Evolutionary conservation across 169 alveolate species (phyloP).

Genomic region (Hepatocystis sp.): DNA sequence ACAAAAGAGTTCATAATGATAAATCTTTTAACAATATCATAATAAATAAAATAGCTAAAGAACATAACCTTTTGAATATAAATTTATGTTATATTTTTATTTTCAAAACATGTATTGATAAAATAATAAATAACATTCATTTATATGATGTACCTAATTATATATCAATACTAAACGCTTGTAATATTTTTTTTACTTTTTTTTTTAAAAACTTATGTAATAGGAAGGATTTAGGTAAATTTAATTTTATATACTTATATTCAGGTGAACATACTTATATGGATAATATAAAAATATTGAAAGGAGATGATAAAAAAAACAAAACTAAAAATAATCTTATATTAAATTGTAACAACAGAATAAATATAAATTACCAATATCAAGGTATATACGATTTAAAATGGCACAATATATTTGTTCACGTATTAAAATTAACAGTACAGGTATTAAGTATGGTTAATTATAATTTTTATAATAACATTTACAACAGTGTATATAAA

Average conservation of each 20-base stretch:
- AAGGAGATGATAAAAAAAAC: no score
- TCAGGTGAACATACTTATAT: constrained; percentile 16
- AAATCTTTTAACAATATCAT: background rate
- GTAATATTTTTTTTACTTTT: constrained; percentile 29
- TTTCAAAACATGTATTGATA: constrained; percentile 4
- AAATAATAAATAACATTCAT: constrained; percentile 15
- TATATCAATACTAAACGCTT: constrained; percentile 20
- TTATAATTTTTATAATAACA: no score
- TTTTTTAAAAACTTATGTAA: constrained; percentile 34
- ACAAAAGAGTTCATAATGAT: background rate
- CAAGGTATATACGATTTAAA: constrained; percentile 41
- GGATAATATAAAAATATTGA: constrained; percentile 15
- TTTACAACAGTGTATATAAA: no score
- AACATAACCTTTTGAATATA: constrained; percentile 35
- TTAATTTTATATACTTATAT: constrained; percentile 38
- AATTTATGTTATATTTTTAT: constrained; percentile 17
- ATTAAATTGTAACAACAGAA: background rate
- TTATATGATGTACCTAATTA: constrained; percentile 17
- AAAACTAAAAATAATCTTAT: background rate
- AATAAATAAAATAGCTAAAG: constrained; percentile 2
- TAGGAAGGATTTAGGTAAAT: constrained; percentile 5
- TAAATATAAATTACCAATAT: constrained; percentile 18
- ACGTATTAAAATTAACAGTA: constrained; percentile 14
- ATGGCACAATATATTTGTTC: constrained; percentile 30
- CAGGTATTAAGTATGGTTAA: constrained; percentile 7